phyloP scores from a whole-genome alignment of 495 filamentous ascomycete genomes.

The Cercophora scortea region DNA sequence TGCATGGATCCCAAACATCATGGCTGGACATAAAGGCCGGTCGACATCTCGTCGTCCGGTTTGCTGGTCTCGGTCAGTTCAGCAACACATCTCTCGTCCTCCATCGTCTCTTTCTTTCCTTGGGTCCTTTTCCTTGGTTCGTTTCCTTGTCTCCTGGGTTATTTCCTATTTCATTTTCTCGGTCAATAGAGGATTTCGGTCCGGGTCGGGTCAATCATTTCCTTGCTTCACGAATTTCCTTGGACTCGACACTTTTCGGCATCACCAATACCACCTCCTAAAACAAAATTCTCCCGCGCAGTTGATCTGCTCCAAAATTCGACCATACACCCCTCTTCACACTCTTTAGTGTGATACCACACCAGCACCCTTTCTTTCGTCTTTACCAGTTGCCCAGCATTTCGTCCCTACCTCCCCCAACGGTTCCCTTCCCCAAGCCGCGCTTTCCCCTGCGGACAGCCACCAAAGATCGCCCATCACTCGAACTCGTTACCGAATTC shows the following conservation, averaged over 20 bases:
- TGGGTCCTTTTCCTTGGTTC: constrained; percentile 7
- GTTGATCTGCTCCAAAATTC: constrained; percentile 17
- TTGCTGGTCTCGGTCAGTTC: neutral
- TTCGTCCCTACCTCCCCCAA: constrained; percentile 20
- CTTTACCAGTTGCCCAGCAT: constrained; percentile 13
- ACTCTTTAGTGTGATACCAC: neutral
- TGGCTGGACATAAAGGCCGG: neutral
- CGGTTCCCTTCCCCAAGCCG: constrained; percentile 18
- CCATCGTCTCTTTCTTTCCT: constrained; percentile 14
- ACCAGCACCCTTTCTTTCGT: too few species aligned
- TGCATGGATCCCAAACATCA: neutral
- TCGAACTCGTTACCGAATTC: constrained; percentile 23
- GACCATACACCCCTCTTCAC: neutral
- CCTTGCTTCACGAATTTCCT: constrained; percentile 10
- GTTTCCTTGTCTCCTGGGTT: constrained; percentile 17
- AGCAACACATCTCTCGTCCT: neutral
- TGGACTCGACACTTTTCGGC: constrained; percentile 2
- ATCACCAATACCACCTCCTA: neutral
- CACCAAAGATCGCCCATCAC: constrained; percentile 18
- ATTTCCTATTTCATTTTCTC: constrained; percentile 13
- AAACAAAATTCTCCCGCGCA: constrained; percentile 11
- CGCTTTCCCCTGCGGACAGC: constrained; percentile 21
- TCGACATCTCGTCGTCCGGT: neutral
- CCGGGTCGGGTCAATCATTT: constrained; percentile 8
- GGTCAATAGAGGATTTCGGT: constrained; percentile 14